Base-by-base conservation (phyloP, 139 green algal species). In the Spirogloea muscicola region DNA sequence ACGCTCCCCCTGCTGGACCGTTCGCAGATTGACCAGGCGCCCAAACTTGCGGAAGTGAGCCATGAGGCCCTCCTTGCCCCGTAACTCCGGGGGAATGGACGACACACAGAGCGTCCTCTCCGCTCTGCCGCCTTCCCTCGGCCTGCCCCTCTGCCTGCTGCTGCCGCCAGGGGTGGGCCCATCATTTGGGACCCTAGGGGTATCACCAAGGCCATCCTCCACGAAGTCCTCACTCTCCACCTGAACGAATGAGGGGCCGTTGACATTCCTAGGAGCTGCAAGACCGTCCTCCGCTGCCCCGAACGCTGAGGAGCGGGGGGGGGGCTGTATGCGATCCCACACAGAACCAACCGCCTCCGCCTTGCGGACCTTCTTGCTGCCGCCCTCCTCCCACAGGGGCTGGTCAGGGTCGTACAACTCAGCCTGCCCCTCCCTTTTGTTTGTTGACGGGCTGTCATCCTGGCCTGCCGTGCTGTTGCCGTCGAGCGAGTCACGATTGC, bases 31-130 rank as follows among this genome's bases (percentile, higher is more conserved):
- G 31, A 82, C 33, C 33, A 82, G 49, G 39, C 9, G 41, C 10
- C 74, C 74, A 40, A 82, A 82, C 42, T 80, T 80, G 3, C 3
- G 9, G 40, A 81, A 82, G 58, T 82, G 74, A 46, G 13, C 25
- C n/a, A 49, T 31, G 37, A 82, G 60, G 1, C 34, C 13, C 6
- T 5, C 29, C n/a, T 71, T 49, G 13, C 29, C 39, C 27, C 29
- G 29, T 27, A 68, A 13, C 29, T 81, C 74, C 37, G 48, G 25
- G 1, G 74, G 74, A 7, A 82, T 48, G 42, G 37, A 38, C 43
- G 40, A 36, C 66, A 82, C 51, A 76, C 69, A 77, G 3, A 82
- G 71, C 3, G 74, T 82, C 25, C 25, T 46, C 25, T 82, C 27
- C 34, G 74, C 74, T 36, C 36, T 36, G 29, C 65, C 18, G 21